Base-by-base conservation (phyloP, 371 early-diverging fungal genomes). In the Mortierella sp. region DNA sequence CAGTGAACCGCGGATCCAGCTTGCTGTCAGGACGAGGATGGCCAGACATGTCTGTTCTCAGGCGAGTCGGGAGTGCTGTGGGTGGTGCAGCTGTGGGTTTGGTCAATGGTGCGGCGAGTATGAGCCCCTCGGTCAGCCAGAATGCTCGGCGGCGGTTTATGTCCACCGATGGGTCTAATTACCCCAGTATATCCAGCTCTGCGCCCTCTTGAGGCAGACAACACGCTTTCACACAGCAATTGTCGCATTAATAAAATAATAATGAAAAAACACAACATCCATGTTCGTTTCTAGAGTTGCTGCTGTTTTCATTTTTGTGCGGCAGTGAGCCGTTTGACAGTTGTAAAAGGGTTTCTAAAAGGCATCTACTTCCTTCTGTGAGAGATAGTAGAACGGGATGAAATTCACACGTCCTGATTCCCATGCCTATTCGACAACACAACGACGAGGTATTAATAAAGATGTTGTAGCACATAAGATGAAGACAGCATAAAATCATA, bases 351-450 rank as follows among this genome's bases (percentile, higher is more conserved):
- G 24, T 14, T 16, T 64, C 64, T 59, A 77, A 16, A 59, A 40
- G 5, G 54, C 26, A 31, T 78, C 78, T 44, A 78, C 73, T 19
- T 43, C 69, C 48, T 57, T 48, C 37, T 79, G 74, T 5, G 79
- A 74, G 11, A 73, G 59, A n/a, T 79, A 79, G 51, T 79, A 79
- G 31, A 79, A 79, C 2, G 85, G 81, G 21, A 80, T 44, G 73
- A 84, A 84, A 43, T 77, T 84, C 46, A 84, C 71, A 1, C 67
- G 73, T 10, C 85, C 85, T 28, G 81, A 84, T 26, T 78, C 85
- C 85, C 85, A 84, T 43, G 78, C 85, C 85, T 84, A 81, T 26
- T 34, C 2, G 40, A 75, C 53, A 50, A 50, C 31, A 55, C 24
- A 40, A 48, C 44, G 44, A 34, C 5, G n/a, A 37, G 5, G 13